Evolutionary conservation across 78 protist species (phyloP).

Genomic region (Parvularia atlantis): DNA sequence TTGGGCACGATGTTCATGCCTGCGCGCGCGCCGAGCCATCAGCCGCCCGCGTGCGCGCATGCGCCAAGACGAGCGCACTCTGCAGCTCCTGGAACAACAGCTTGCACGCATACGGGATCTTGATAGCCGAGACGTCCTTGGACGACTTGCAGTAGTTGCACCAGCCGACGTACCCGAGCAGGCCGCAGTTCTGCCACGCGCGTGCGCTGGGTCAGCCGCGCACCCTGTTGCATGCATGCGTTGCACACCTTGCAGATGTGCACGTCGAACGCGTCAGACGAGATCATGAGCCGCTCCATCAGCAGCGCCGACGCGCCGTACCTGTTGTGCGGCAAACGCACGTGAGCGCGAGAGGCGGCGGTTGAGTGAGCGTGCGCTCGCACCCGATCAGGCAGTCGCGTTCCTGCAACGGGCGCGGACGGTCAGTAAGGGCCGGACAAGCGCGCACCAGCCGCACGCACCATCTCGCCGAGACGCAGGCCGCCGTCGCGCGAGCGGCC

Average conservation of each 20-base stretch:
- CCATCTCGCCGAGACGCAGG: slow-evolving; percentile 99
- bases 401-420: slow-evolving; percentile 13
- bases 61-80: no score
- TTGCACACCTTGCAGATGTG: slow-evolving; percentile 51
- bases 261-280: slow-evolving; percentile 75
- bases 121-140: slow-evolving; percentile 18
- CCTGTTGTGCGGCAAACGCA: not conserved
- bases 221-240: not conserved
- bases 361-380: no score
- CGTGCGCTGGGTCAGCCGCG: not conserved
- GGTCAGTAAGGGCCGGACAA: not conserved
- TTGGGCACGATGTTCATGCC: slow-evolving; percentile 72
- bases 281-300: slow-evolving; percentile 88
- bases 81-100: slow-evolving; percentile 95
- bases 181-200: slow-evolving; percentile 58
- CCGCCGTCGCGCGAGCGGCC: slow-evolving; percentile 99
- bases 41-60: no score
- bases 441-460: slow-evolving; percentile 25
- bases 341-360: not conserved
- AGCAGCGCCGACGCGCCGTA: slow-evolving; percentile 87
- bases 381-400: slow-evolving; percentile 90
- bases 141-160: slow-evolving; percentile 86
- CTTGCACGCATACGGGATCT: slow-evolving; percentile 96
- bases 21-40: no score
- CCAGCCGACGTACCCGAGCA: slow-evolving; percentile 75